Conservation (phyloP, 768 basidiomycete species). For the Pleurotus pulmonarius region DNA sequence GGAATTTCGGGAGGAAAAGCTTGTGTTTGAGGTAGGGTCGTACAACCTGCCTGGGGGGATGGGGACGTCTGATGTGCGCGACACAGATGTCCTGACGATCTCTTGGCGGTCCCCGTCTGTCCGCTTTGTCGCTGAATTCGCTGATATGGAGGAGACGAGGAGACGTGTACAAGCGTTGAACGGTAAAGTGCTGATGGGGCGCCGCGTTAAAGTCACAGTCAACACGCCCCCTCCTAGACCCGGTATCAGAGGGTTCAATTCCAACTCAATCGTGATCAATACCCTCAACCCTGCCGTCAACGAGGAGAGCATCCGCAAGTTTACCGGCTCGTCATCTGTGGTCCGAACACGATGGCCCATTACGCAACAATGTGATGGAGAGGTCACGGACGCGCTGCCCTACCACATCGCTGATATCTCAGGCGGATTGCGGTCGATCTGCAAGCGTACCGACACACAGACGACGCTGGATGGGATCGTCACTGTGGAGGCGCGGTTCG, state of each 20-base stretch:
- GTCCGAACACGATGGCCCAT: conserved; percentile 18
- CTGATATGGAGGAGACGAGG: conserved; percentile 24
- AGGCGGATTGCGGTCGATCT: conserved; percentile 18
- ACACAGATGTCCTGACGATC: conserved; percentile 39
- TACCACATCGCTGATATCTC: conserved; percentile 11
- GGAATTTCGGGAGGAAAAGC: conserved; percentile 38
- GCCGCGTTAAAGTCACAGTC: conserved; percentile 39
- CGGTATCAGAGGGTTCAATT: conserved; percentile 19
- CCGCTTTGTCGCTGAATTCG: conserved; percentile 41
- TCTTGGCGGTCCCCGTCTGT: conserved; percentile 48
- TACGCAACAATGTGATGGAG: conserved; percentile 17
- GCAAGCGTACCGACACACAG: conserved; percentile 17
- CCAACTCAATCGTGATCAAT: conserved; percentile 37
- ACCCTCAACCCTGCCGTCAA: conserved; percentile 30
- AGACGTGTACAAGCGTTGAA: conserved; percentile 34
- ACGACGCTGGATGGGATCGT: conserved; percentile 23
- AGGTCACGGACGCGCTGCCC: conserved; percentile 18
- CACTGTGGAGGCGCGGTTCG: conserved; percentile 40
- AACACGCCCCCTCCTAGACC: conserved; percentile 33
- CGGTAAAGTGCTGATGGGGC: conserved; percentile 29
- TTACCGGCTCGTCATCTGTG: conserved; percentile 25
- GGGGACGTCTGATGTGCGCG: conserved; percentile 28
- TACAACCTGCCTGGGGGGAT: conserved; percentile 37
- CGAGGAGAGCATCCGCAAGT: conserved; percentile 19
- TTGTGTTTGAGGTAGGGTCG: conserved; percentile 40